Evolutionary conservation across 2,329 filamentous ascomycete species (phyloP), one percentile per base, ranked within the genome.

Genomic region (Monilinia laxa): DNA sequence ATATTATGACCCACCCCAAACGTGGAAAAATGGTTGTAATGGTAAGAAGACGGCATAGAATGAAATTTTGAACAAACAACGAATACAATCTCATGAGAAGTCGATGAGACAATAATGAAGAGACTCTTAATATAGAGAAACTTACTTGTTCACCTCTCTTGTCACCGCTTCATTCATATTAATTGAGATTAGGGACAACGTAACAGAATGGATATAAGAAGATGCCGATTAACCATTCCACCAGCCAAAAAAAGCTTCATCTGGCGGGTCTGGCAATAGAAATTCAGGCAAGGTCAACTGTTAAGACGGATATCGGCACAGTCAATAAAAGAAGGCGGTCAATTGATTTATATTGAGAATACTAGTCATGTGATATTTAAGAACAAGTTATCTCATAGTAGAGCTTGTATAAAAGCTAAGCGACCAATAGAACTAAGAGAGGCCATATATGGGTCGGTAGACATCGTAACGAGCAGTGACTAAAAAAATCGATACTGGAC

Each of bases 271-370:
- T 49, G 47, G 20, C 47, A 23, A 14, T 35, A 40, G 20, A 56
- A 12, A 56, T 56, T 57, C 20, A 25, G 35, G 55, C 35, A 42
- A 57, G 18, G 55, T 57, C 5, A 11, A 25, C 25, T 45, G 38
- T n/a, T 38, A 23, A 35, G 16, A 57, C 62, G 62, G 62, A 56
- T 47, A 16, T 45, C 62, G 62, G 62, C 62, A 64, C 28, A 20
- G 52, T 23, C 52, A 18, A 56, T 20, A 63, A 25, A 23, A 25
- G 25, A 40, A 63, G 40, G 38, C 62, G 51, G 62, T 64, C 35
- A 56, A 14, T 11, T 7, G 38, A 40, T 40, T 14, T 12, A 14
- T 14, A 40, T 40, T 12, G 38, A 40, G 14, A 40, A 14, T 6
- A 31, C 18, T 40, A 40, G 31, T 64, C 38, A 64, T 23, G 51